Evolutionary conservation across 2,329 filamentous ascomycete species (phyloP), one percentile per base, ranked within the genome.

Genomic region (Aspergillus udagawae): DNA sequence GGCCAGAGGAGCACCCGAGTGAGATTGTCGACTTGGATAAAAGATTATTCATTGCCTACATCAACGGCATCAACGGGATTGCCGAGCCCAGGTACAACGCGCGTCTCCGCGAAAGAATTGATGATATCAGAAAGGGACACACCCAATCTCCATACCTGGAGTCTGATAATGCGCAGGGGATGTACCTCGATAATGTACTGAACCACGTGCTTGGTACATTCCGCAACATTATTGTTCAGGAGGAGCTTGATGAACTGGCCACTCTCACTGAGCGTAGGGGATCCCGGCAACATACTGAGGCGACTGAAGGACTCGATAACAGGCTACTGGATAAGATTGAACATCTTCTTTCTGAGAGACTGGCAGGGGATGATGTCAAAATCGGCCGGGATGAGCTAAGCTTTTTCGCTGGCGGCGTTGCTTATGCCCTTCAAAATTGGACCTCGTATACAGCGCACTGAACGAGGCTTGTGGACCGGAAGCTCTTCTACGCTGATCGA

Each of bases 21-120:
- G 75, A 77, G 54, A 65, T 68, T 32, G 56, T 77, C 20, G 73
- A 76, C 27, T 60, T 76, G 23, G 75, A 77, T 55, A 72, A 70
- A 45, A 65, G 68, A 28, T 63, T 76, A 5, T 75, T 77, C 52
- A 62, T 70, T 25, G 75, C 74, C 10, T 76, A 75, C 60, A 73
- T 77, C 63, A 77, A 77, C 51, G 75, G 74, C 17, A 72, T 77
- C n/a, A 70, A 72, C 35, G 74, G 70, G 2, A 68, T 74, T 38
- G 59, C 66, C 17, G 65, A 70, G 28, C 60, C 63, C n/a, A 64
- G 68, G 48, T 76, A 75, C 58, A 70, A 68, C 53, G 54, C 63
- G 2, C 69, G 69, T 41, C 65, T 77, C 42, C 69, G 66, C 49
- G 62, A 64, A 21, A 72, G 68, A 56, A 71, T 69, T 3, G 66